These are phyloP conservation scores for Asclepias syriaca DNA, from an alignment of 257 asterid genomes.

Conservation along the genomic window DNA sequence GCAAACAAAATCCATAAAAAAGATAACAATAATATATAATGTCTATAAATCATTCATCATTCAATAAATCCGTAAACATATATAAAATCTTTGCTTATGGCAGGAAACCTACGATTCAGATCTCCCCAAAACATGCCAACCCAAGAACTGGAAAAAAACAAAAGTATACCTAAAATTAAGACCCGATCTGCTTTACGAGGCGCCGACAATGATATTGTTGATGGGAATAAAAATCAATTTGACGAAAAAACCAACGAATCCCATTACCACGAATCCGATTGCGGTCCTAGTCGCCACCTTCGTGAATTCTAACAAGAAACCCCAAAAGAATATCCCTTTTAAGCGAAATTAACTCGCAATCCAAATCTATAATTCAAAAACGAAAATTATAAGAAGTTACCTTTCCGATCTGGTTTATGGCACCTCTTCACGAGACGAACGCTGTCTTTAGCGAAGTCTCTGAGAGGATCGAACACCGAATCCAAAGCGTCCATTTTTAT, in stretches of 20 bases:
- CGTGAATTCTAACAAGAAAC: slow-evolving; percentile 19
- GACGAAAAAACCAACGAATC: slow-evolving; percentile 32
- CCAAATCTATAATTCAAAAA: background rate
- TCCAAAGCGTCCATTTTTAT: slow-evolving; percentile 24
- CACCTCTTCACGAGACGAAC: slow-evolving; percentile 29
- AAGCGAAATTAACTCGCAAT: background rate
- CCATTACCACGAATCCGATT: slow-evolving; percentile 33
- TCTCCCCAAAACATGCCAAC: too few species aligned
- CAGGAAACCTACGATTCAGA: too few species aligned
- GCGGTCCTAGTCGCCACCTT: slow-evolving; percentile 33
- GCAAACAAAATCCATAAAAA: background rate
- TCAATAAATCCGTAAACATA: too few species aligned
- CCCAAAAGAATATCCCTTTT: background rate
- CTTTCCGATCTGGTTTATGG: slow-evolving; percentile 33
- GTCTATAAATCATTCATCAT: too few species aligned
- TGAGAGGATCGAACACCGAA: slow-evolving; percentile 28
- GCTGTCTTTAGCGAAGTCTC: slow-evolving; percentile 32
- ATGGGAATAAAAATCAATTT: slow-evolving; percentile 33
- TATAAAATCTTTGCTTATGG: too few species aligned
- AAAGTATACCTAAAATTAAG: background rate
- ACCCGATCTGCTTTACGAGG: slow-evolving; percentile 12
- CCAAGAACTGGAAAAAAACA: background rate
- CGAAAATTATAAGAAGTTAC: slow-evolving; percentile 1
- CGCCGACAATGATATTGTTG: slow-evolving; percentile 32
- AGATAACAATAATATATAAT: background rate